phyloP scores from a whole-genome alignment of 1,284 basidiomycete genomes.

The Entoloma clypeatum region DNA sequence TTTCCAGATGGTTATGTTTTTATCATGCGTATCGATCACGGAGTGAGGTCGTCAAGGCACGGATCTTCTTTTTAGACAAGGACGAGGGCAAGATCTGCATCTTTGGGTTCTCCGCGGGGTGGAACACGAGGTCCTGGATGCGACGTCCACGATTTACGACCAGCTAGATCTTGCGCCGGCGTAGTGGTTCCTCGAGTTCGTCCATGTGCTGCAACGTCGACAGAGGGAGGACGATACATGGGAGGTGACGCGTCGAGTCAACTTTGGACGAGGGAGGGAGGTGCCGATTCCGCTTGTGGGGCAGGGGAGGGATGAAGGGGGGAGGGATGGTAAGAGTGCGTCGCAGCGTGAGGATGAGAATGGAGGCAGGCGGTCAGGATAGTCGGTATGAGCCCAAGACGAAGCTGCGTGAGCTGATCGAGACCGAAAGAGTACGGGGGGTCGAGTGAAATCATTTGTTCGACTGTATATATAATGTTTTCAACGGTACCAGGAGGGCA shows the following conservation, averaged over 20 bases:
- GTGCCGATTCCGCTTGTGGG: constrained; percentile 12
- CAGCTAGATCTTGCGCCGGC: constrained; percentile 32
- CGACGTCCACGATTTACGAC: constrained; percentile 42
- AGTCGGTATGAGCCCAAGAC: constrained; percentile 15
- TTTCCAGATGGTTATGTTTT: constrained; percentile 62
- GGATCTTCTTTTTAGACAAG: too few species aligned
- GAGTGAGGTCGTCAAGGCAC: too few species aligned
- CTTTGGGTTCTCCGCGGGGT: too few species aligned
- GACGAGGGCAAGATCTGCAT: too few species aligned
- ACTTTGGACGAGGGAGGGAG: constrained; percentile 23
- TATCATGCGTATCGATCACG: constrained; percentile 64
- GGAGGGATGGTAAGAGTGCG: too few species aligned
- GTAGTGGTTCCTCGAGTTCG: constrained; percentile 46
- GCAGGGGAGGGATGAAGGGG: constrained; percentile 11
- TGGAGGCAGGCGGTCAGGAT: constrained; percentile 14
- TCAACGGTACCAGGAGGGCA: too few species aligned
- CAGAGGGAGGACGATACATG: constrained; percentile 33
- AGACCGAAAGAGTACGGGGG: constrained; percentile 13
- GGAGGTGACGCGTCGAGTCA: constrained; percentile 17
- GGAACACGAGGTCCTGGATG: constrained; percentile 42
- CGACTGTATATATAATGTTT: too few species aligned
- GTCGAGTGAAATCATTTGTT: constrained; percentile 15
- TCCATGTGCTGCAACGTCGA: constrained; percentile 31
- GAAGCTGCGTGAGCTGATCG: constrained; percentile 10
- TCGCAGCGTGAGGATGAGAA: constrained; percentile 17